Evolutionary conservation across 805 yeast species (phyloP), one percentile per base, ranked within the genome.

Genomic region (Yarrowia sp.): DNA sequence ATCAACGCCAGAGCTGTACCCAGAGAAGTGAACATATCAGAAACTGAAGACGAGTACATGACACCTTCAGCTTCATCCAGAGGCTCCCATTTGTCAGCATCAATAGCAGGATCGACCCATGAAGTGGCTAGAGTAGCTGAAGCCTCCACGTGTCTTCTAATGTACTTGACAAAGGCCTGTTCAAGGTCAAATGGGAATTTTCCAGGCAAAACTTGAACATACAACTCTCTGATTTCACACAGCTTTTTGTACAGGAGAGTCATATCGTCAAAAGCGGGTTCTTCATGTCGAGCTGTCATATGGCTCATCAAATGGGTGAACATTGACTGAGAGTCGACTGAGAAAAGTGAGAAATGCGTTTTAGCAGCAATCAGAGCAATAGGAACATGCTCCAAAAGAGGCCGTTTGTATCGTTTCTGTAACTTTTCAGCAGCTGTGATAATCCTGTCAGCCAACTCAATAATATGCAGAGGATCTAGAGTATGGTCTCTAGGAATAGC

Each of bases 11-110:
- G 72, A 11, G 84, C 81, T 63, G 85, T 85, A 66, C 82, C 81
- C 39, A 89, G 80, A 72, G 89, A 79, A 9, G 84, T 80, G 73
- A 88, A 87, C 13, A 88, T 80, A 72, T 89, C 95, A 22, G 82
- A 72, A 1, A 88, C 89, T 0, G 93, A 88, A 1, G 84, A 77
- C 67, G 90, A 85, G 70, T 80, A 69, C 63, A 73, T 60, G n/a
- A 65, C 64, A 0, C 67, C 79, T 0, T 71, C 71, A 0, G 73
- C 77, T 1, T 76, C 73, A 67, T 84, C 84, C 15, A 85, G 70
- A 0, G 87, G 84, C 60, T 79, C 76, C 73, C 87, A 86, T 1
- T 71, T 70, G 72, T 92, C 97, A 10, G 78, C 80, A 9, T 78
- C 76, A 4, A 90, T 71, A 0, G 93, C 85, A 32, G 82, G 79